Conservation (phyloP, 306 rosid genomes). For the Vigna hirtella region DNA sequence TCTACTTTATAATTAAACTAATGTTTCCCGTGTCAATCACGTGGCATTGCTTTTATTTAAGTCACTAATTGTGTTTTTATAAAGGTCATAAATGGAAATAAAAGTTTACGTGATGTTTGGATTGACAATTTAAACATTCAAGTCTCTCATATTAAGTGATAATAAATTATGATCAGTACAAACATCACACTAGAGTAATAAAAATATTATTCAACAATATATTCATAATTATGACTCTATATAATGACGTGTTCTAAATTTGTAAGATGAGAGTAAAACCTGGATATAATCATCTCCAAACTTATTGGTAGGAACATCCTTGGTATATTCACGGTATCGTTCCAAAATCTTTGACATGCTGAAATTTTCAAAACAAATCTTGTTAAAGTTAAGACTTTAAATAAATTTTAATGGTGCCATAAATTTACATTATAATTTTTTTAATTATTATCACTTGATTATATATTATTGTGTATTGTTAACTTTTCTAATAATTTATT, state of each 20-base stretch:
- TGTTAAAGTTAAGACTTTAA: neutral
- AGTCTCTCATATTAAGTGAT: neutral
- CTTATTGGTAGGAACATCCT: constrained; percentile 36
- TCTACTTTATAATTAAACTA: no score
- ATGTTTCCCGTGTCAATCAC: no score
- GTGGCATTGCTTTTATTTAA: no score
- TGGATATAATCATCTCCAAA: constrained; percentile 50
- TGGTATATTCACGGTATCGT: constrained; percentile 46
- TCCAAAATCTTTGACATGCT: constrained; percentile 58
- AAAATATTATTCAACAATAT: neutral
- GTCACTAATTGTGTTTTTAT: no score
- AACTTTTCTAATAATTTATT: neutral
- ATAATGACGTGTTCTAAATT: neutral
- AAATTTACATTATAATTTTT: neutral
- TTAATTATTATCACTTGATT: neutral
- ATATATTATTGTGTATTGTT: neutral
- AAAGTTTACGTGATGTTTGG: no score
- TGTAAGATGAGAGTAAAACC: constrained; percentile 53
- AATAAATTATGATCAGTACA: neutral
- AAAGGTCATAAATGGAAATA: no score
- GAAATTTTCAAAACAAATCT: constrained; percentile 32
- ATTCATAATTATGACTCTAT: neutral
- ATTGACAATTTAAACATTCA: no score
- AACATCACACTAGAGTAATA: neutral
- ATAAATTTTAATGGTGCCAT: neutral